phyloP scores from a whole-genome alignment of 148 eudicot species.

The Arbutus unedo region DNA sequence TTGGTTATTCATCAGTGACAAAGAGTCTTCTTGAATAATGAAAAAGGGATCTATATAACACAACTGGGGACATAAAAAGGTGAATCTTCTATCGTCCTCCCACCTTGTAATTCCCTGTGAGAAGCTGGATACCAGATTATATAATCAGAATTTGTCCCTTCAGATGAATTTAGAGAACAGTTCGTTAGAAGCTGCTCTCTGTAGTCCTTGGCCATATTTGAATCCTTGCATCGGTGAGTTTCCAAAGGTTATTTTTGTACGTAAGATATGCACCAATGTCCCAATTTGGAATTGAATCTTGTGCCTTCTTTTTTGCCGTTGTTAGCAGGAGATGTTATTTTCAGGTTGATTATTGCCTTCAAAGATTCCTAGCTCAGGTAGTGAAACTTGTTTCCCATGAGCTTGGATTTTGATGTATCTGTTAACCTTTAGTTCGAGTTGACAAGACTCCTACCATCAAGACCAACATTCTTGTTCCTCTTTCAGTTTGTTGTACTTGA shows the following conservation, averaged over 20 bases:
- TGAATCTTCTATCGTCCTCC: background rate
- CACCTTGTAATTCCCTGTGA: background rate
- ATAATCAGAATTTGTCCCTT: background rate
- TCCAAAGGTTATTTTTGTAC: background rate
- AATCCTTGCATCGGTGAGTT: background rate
- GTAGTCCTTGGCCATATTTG: background rate
- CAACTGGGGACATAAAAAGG: background rate
- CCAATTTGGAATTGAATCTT: background rate
- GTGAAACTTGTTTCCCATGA: background rate
- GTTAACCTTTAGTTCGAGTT: background rate
- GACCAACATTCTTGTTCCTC: background rate
- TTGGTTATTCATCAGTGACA: background rate
- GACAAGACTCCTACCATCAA: background rate
- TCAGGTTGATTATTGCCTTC: background rate
- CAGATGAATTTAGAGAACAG: background rate
- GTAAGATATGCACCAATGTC: background rate
- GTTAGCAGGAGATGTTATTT: background rate
- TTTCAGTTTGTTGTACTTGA: background rate
- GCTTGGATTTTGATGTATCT: background rate
- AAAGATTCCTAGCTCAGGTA: background rate
- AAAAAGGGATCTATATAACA: background rate
- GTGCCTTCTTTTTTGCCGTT: background rate
- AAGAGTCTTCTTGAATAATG: background rate
- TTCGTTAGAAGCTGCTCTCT: background rate
- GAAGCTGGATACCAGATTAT: background rate